These are phyloP conservation scores for Calonectria pseudoreteaudii DNA, from an alignment of 2,329 filamentous ascomycete species.

Conservation along the genomic window DNA sequence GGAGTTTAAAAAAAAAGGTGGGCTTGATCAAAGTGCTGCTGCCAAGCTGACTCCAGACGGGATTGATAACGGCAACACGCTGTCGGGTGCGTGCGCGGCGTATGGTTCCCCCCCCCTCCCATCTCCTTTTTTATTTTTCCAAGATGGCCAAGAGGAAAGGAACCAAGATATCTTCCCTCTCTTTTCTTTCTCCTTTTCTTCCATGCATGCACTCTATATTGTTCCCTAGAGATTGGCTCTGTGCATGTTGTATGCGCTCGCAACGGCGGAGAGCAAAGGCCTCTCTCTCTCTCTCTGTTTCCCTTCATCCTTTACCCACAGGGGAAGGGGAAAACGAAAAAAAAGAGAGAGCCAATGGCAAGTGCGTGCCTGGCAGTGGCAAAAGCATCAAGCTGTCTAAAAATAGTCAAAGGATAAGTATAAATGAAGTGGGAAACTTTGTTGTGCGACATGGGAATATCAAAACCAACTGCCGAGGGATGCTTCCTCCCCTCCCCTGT, in stretches of 20 bases:
- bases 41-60: neutral
- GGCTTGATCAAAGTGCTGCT: neutral
- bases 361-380: neutral
- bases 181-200: neutral
- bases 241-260: neutral
- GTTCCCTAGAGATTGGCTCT: neutral
- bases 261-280: neutral
- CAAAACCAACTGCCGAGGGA: neutral
- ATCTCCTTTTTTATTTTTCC: neutral
- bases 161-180: neutral
- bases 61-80: neutral
- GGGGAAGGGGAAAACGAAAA: too few species aligned
- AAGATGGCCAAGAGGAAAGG: neutral
- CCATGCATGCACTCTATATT: neutral
- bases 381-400: neutral
- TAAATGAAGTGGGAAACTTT: neutral
- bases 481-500: neutral
- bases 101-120: neutral
- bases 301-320: neutral
- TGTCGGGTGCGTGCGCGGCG: neutral
- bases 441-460: neutral
- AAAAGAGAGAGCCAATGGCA: neutral
- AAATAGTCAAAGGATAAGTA: conserved; percentile 3
- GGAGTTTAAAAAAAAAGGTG: neutral
- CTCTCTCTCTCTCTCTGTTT: too few species aligned